These are phyloP conservation scores for Ramularia endophylla DNA, from an alignment of 2,329 filamentous ascomycete genomes.

Conservation along the genomic window DNA sequence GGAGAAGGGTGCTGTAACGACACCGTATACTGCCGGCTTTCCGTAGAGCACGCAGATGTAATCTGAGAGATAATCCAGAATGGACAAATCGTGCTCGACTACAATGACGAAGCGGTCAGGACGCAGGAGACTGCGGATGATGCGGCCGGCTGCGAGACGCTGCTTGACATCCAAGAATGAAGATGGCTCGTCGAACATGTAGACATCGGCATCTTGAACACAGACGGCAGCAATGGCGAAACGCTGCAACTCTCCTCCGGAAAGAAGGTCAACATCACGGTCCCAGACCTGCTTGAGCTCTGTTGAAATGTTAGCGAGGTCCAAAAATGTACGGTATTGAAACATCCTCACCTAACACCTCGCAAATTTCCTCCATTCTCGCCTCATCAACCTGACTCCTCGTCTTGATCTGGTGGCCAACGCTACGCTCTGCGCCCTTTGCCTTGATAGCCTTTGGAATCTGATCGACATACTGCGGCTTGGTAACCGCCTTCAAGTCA, in stretches of 20 bases:
- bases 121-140: constrained; percentile 84
- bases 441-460: constrained; percentile 82
- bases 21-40: constrained; percentile 91
- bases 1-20: constrained; percentile 90
- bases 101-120: constrained; percentile 96
- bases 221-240: constrained; percentile 96
- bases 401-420: constrained; percentile 70
- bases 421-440: constrained; percentile 60
- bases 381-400: constrained; percentile 70
- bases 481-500: constrained; percentile 94
- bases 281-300: constrained; percentile 87
- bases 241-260: constrained; percentile 95
- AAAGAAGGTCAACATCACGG: constrained; percentile 82
- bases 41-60: constrained; percentile 98
- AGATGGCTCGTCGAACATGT: constrained; percentile 99
- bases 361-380: constrained; percentile 65
- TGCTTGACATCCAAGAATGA: constrained; percentile 99
- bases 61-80: constrained; percentile 97
- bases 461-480: constrained; percentile 99
- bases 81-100: constrained; percentile 98
- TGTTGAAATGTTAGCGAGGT: constrained; percentile 22
- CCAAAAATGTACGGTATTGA: background rate
- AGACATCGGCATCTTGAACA: constrained; percentile 93
- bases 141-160: constrained; percentile 82
- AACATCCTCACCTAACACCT: constrained; percentile 57